These are phyloP conservation scores for Coccomyxa sp. DNA, from an alignment of 139 green algal genomes.

Conservation along the genomic window DNA sequence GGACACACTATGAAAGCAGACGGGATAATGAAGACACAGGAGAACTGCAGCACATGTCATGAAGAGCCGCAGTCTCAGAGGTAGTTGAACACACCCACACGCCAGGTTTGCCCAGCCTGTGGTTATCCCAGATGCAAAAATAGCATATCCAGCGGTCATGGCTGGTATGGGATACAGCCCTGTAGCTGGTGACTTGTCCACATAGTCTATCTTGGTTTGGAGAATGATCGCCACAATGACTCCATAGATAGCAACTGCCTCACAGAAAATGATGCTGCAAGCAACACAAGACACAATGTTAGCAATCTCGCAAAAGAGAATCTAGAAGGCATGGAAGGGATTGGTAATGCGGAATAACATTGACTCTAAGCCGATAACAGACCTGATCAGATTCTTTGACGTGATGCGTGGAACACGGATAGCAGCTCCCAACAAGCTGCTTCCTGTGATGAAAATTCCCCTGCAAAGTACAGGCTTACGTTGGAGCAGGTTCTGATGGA, in stretches of 20 bases:
- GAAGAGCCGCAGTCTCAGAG: not conserved
- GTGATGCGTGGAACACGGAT: slow-evolving; percentile 93
- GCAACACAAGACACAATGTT: not conserved
- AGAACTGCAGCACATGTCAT: too few relatives aligned
- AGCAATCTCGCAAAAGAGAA: not conserved
- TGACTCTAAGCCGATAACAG: not conserved
- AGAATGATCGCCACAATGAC: slow-evolving; percentile 99
- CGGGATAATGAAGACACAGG: too few relatives aligned
- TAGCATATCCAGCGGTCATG: slow-evolving; percentile 83
- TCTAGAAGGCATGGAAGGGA: not conserved
- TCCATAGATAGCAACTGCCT: slow-evolving; percentile 98
- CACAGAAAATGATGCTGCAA: slow-evolving; percentile 97
- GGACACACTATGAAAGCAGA: not conserved
- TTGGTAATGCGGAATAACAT: not conserved
- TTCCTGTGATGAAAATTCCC: slow-evolving; percentile 99
- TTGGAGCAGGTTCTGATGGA: too few relatives aligned
- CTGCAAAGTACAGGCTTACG: slow-evolving; percentile 41
- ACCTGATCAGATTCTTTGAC: slow-evolving; percentile 99
- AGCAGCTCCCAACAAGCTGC: slow-evolving; percentile 89
- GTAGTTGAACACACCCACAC: slow-evolving; percentile 67
- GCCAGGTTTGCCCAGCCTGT: slow-evolving; percentile 95
- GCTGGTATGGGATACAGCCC: slow-evolving; percentile 18
- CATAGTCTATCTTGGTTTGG: slow-evolving; percentile 88
- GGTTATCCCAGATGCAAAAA: slow-evolving; percentile 88
- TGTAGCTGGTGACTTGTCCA: slow-evolving; percentile 18